Evolutionary conservation across 75 land plant species (phyloP).

Genomic region (Larix kaempferi): DNA sequence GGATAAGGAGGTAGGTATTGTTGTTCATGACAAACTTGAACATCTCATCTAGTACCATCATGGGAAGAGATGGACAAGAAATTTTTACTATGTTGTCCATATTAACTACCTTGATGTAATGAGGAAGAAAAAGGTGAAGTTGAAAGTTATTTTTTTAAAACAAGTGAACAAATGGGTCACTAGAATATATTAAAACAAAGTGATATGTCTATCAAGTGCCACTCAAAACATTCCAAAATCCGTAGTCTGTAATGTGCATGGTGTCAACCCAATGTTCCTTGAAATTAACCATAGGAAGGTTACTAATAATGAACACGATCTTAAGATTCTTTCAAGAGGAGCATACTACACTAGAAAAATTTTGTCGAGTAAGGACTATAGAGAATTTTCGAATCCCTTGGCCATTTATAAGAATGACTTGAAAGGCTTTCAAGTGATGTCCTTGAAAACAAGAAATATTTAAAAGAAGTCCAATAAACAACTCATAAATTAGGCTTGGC

Average conservation of each 20-base stretch:
- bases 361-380: slow-evolving; percentile 85
- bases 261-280: slow-evolving; percentile 82
- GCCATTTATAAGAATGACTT: slow-evolving; percentile 51
- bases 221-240: slow-evolving; percentile 80
- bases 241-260: slow-evolving; percentile 84
- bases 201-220: slow-evolving; percentile 76
- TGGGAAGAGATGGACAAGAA: too few relatives aligned
- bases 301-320: slow-evolving; percentile 17
- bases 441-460: slow-evolving; percentile 72
- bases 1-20: too few relatives aligned
- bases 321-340: slow-evolving; percentile 42
- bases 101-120: too few relatives aligned
- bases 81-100: too few relatives aligned
- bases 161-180: too few relatives aligned
- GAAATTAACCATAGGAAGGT: too few relatives aligned
- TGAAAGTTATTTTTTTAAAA: too few relatives aligned
- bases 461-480: slow-evolving; percentile 46
- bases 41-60: too few relatives aligned
- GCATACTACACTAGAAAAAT: slow-evolving; percentile 85
- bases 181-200: slow-evolving; percentile 23
- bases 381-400: slow-evolving; percentile 62
- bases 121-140: too few relatives aligned
- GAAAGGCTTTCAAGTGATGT: slow-evolving; percentile 62
- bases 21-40: too few relatives aligned
- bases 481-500: slow-evolving; percentile 41